A percentile compares a stretch with the other conserved stretches of the same genome.
Conservation (phyloP, 371 early-diverging fungal species). For the Lichtheimia corymbifera region DNA sequence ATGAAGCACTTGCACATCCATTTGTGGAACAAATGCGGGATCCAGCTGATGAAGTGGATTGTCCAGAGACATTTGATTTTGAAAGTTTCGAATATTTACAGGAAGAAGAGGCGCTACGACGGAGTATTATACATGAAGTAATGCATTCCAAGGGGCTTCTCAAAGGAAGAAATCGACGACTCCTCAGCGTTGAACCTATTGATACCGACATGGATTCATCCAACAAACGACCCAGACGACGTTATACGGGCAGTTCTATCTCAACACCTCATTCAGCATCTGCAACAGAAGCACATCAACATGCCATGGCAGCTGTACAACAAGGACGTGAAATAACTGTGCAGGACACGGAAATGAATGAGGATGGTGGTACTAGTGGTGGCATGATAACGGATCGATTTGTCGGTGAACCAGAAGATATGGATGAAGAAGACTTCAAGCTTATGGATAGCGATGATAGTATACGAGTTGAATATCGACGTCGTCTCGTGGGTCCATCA, state of each 20-base stretch:
- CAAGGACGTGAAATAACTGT: slow-evolving; percentile 25
- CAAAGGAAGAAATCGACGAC: slow-evolving; percentile 12
- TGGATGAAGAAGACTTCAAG: slow-evolving; percentile 27
- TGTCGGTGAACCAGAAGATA: slow-evolving; percentile 29
- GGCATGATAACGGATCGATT: slow-evolving; percentile 20
- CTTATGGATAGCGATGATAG: slow-evolving; percentile 17
- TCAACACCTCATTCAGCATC: slow-evolving; percentile 39
- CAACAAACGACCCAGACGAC: slow-evolving; percentile 19
- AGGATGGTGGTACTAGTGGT: neutral
- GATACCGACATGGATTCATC: neutral
- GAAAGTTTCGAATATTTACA: slow-evolving; percentile 46
- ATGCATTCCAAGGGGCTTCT: slow-evolving; percentile 19
- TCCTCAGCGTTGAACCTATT: neutral
- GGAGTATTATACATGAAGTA: slow-evolving; percentile 44
- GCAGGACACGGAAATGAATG: slow-evolving; percentile 5
- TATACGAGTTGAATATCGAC: slow-evolving; percentile 19
- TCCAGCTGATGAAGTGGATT: slow-evolving; percentile 44
- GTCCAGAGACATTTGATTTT: slow-evolving; percentile 38
- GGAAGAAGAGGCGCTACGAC: slow-evolving; percentile 37
- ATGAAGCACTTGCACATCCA: slow-evolving; percentile 77
- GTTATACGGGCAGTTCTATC: slow-evolving; percentile 46
- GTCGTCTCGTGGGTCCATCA: slow-evolving; percentile 23
- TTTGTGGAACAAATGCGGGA: slow-evolving; percentile 70
- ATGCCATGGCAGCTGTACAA: slow-evolving; percentile 37
- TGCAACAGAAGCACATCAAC: slow-evolving; percentile 33